A percentile compares a stretch with the other conserved stretches of the same genome.
These are phyloP conservation scores for Candida albicans DNA, from an alignment of 1,139 yeast genomes.

Conservation along the genomic window DNA sequence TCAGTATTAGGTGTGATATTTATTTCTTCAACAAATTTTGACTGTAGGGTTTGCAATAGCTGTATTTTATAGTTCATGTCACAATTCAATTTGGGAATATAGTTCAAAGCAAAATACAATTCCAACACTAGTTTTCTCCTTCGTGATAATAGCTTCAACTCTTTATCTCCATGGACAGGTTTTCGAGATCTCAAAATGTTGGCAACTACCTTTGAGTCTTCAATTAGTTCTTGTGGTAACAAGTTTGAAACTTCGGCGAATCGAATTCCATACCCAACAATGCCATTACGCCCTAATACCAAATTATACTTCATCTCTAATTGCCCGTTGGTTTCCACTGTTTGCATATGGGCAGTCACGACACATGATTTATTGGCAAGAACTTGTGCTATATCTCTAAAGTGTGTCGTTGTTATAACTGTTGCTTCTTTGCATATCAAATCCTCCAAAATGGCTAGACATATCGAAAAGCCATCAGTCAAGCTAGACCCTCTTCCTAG, in stretches of 20 bases:
- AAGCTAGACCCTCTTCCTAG: conserved; percentile 51
- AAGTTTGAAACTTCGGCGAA: conserved; percentile 19
- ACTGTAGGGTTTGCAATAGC: conserved; percentile 12
- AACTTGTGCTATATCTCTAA: conserved; percentile 32
- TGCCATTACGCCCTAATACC: conserved; percentile 17
- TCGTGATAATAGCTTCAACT: conserved; percentile 8
- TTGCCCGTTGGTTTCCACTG: conserved; percentile 16
- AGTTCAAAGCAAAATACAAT: conserved; percentile 15
- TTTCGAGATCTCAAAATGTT: conserved; percentile 10
- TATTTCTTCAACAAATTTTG: conserved; percentile 16
- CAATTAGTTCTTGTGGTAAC: conserved; percentile 22
- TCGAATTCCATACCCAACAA: conserved; percentile 28
- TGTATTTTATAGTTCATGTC: conserved; percentile 10
- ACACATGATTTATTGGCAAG: conserved; percentile 28
- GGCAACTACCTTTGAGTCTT: conserved; percentile 25
- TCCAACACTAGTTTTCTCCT: conserved; percentile 15
- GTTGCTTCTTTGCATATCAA: conserved; percentile 23
- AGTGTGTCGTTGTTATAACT: conserved; percentile 40
- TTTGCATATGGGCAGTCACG: conserved; percentile 26
- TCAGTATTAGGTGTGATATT: conserved; percentile 4
- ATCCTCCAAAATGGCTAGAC: conserved; percentile 37
- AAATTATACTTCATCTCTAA: conserved; percentile 29
- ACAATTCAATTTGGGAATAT: conserved; percentile 9
- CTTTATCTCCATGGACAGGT: conserved; percentile 1
- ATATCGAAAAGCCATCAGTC: conserved; percentile 41